Evolutionary conservation across 2,329 filamentous ascomycete genomes (phyloP).

Genomic region (Hypoxylon sp.): DNA sequence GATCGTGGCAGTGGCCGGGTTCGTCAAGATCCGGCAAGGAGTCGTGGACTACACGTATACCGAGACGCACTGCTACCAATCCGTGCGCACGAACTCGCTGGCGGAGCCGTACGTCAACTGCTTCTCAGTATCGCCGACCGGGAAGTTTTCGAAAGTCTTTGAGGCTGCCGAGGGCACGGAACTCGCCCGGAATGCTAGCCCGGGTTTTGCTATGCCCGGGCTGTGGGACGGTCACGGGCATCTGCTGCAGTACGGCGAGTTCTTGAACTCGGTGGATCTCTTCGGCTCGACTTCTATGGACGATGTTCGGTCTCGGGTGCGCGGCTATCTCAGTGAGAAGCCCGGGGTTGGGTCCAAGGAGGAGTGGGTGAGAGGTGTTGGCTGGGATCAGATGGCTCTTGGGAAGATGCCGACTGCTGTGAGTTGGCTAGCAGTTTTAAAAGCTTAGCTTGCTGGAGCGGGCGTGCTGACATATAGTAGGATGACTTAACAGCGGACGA

Average conservation of each 20-base stretch:
- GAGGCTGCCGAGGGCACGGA: slow-evolving; percentile 48
- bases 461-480: slow-evolving; percentile 50
- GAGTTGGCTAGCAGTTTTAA: slow-evolving; percentile 47
- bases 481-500: slow-evolving; percentile 66
- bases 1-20: slow-evolving; percentile 42
- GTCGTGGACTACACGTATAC: slow-evolving; percentile 42
- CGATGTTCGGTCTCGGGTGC: slow-evolving; percentile 65
- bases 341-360: slow-evolving; percentile 63
- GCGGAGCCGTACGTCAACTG: slow-evolving; percentile 59
- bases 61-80: slow-evolving; percentile 58
- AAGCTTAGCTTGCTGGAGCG: background rate
- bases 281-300: slow-evolving; percentile 68
- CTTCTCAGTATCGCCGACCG: slow-evolving; percentile 64
- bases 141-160: slow-evolving; percentile 64
- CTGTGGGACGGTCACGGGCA: slow-evolving; percentile 80
- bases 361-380: slow-evolving; percentile 74
- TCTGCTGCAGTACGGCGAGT: slow-evolving; percentile 73
- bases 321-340: slow-evolving; percentile 62
- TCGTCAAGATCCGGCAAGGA: slow-evolving; percentile 42
- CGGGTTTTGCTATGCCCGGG: slow-evolving; percentile 72
- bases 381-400: slow-evolving; percentile 77
- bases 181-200: slow-evolving; percentile 49
- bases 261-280: slow-evolving; percentile 73
- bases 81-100: slow-evolving; percentile 57
- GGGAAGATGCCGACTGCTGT: slow-evolving; percentile 74